These are phyloP conservation scores for Pelargonium cotyledonis DNA, from an alignment of 441 rosid genomes.

Conservation along the genomic window DNA sequence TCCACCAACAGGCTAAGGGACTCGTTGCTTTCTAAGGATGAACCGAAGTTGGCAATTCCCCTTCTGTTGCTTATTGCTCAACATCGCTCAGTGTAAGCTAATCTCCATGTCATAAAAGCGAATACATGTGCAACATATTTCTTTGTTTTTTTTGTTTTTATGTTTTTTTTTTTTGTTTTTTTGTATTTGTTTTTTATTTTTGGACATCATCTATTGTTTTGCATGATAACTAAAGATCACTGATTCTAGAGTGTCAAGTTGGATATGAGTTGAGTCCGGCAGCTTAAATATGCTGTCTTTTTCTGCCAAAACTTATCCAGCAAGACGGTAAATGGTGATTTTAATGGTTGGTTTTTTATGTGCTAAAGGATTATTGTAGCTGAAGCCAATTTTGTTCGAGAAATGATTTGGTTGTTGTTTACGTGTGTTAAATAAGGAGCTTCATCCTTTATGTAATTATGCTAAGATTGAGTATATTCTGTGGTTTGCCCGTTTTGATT, in stretches of 20 bases:
- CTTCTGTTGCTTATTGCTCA: slow-evolving; percentile 92
- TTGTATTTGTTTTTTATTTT: too few species aligned
- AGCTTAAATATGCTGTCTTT: background rate
- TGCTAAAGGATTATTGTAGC: background rate
- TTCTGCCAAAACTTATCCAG: background rate
- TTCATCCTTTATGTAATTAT: background rate
- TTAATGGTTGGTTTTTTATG: background rate
- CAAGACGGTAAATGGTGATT: background rate
- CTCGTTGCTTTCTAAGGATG: slow-evolving; percentile 93
- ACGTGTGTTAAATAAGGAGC: background rate
- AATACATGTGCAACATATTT: slow-evolving; percentile 1
- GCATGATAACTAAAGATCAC: background rate
- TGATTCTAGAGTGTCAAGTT: background rate
- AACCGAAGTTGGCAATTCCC: slow-evolving; percentile 89
- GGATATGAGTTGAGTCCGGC: background rate
- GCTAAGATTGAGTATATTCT: background rate
- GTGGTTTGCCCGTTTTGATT: background rate
- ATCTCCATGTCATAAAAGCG: slow-evolving; percentile 47
- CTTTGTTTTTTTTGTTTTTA: background rate
- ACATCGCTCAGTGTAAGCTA: slow-evolving; percentile 92
- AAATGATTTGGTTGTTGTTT: background rate
- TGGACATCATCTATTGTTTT: background rate
- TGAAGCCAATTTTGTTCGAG: background rate
- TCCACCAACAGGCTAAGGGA: slow-evolving; percentile 93
- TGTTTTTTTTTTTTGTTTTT: too few species aligned